Evolutionary conservation across 306 rosid genomes (phyloP).

Genomic region (Oxytropis ochrocephala): DNA sequence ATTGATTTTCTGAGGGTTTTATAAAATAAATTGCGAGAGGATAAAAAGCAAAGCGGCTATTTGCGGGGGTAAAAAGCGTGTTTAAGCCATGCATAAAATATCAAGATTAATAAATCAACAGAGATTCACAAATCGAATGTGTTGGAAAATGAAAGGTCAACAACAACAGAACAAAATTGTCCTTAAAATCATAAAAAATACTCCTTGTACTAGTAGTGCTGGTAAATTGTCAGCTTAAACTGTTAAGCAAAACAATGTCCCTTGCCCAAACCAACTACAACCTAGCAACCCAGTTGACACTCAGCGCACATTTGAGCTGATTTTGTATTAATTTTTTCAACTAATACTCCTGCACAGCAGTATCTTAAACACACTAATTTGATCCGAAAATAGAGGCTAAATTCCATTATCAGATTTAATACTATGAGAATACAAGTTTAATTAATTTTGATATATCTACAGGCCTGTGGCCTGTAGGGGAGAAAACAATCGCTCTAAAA

Average conservation of each 20-base stretch:
- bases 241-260: conserved; percentile 30
- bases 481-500: conserved; percentile 9
- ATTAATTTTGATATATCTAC: neutral
- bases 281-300: conserved; percentile 27
- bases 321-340: conserved; percentile 14
- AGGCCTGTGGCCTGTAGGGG: conserved; percentile 18
- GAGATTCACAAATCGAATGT: too few relatives aligned
- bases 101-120: too few relatives aligned
- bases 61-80: too few relatives aligned
- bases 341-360: neutral
- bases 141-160: conserved; percentile 41
- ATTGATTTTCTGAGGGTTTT: too few relatives aligned
- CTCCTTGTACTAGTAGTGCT: too few relatives aligned
- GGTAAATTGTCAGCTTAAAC: conserved; percentile 38
- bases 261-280: conserved; percentile 10
- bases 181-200: conserved; percentile 20
- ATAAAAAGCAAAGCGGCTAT: too few relatives aligned
- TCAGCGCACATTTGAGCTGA: conserved; percentile 25
- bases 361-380: neutral
- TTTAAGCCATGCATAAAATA: too few relatives aligned
- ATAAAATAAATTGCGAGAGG: too few relatives aligned
- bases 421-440: conserved; percentile 11
- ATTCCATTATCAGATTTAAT: conserved; percentile 6
- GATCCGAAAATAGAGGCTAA: conserved; percentile 29
- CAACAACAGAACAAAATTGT: conserved; percentile 12